These are phyloP conservation scores for Oryza coarctata DNA, from an alignment of 176 grass and related monocot genomes.

Conservation along the genomic window DNA sequence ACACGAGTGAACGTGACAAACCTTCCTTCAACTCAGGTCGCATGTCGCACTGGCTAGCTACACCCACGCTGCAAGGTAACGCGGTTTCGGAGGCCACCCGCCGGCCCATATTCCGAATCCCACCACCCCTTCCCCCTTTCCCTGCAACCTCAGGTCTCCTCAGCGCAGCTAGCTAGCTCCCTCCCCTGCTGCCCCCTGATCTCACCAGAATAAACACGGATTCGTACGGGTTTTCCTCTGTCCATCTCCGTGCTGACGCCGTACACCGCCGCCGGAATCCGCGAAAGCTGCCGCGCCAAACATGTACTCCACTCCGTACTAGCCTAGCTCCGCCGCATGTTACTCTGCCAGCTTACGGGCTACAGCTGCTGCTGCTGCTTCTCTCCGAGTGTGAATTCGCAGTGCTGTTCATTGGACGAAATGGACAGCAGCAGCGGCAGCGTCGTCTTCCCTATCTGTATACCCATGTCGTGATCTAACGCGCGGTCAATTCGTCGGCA, in stretches of 20 bases:
- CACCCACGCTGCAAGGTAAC: background rate
- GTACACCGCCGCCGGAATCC: conserved; percentile 36
- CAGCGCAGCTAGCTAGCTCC: conserved; percentile 44
- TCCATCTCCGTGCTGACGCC: background rate
- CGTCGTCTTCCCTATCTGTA: background rate
- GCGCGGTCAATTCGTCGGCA: conserved; percentile 27
- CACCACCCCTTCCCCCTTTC: too few relatives aligned
- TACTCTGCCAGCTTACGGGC: background rate
- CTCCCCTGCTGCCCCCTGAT: background rate
- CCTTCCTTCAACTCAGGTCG: too few relatives aligned
- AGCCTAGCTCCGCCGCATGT: too few relatives aligned
- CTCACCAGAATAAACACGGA: background rate
- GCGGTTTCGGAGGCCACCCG: background rate
- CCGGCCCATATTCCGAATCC: too few relatives aligned
- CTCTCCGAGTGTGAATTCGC: conserved; percentile 24
- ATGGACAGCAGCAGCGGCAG: background rate
- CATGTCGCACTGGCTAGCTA: too few relatives aligned
- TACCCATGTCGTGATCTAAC: background rate
- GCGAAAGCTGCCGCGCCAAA: conserved; percentile 54
- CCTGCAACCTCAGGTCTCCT: background rate
- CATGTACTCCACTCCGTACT: conserved; percentile 15
- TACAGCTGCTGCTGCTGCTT: background rate
- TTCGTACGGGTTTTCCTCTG: background rate
- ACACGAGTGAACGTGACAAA: too few relatives aligned
- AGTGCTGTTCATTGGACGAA: conserved; percentile 12